Evolutionary conservation across 805 yeast genomes (phyloP), one percentile per base, ranked within the genome.

Genomic region (Kluyveromyces starmeri): DNA sequence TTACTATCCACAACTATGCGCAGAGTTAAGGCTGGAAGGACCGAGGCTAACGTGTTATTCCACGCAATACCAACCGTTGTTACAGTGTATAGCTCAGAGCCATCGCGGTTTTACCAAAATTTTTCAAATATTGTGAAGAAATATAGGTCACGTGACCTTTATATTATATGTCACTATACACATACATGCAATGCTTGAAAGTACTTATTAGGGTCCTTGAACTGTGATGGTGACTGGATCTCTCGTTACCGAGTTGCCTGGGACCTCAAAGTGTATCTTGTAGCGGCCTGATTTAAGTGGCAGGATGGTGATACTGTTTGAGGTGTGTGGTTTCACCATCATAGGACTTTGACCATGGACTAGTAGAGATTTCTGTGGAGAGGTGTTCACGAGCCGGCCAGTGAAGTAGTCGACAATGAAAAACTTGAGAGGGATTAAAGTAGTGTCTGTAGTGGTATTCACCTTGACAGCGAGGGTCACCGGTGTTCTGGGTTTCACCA

Each of bases 401-500:
- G 33, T 30, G 25, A 20, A 21, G n/a, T 20, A 30, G 18, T 30
- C 33, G 12, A 20, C 13, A 4, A 30, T 15, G 15, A n/a, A 19
- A 20, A 13, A 30, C n/a, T 17, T 20, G n/a, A 30, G 6, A 4
- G 33, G 33, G 13, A 30, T 20, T 4, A 21, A 13, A 12, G n/a
- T 9, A 8, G 16, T 13, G 5, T 30, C 24, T 9, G 20, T 28
- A 16, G 12, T n/a, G 10, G 29, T 21, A 12, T 12, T 15, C 11
- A 50, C 32, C 4, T 24, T 20, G 1, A 47, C 48, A 5, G 15
- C 22, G 0, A 51, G 31, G 13, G 32, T 29, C 4, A 44, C 17
- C 3, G 37, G 23, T 17, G 42, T 43, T 1, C 58, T 57, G 8
- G 35, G 24, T 10, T 20, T 17, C 3, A 45, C 37, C 5, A 12